phyloP scores from a whole-genome alignment of 768 basidiomycete species.

The Tylopilus cervinicoccineus region DNA sequence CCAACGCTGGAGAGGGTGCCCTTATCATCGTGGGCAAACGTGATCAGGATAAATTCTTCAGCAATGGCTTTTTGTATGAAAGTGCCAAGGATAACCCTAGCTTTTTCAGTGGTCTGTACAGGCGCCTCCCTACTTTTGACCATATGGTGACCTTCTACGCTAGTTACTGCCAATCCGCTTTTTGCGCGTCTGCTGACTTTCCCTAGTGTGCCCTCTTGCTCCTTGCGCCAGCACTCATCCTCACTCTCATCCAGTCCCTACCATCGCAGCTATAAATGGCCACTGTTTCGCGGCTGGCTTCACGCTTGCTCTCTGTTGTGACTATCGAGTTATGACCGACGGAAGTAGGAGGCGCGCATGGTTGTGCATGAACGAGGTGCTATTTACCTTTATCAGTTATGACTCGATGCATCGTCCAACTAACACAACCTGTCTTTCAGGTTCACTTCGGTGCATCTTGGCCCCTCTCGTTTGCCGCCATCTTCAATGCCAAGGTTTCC shows the following conservation, averaged over 20 bases:
- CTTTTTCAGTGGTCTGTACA: slow-evolving; percentile 62
- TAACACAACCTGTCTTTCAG: slow-evolving; percentile 32
- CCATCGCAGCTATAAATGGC: slow-evolving; percentile 76
- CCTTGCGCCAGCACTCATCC: neutral
- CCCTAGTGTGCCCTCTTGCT: slow-evolving; percentile 52
- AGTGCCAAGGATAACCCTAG: slow-evolving; percentile 47
- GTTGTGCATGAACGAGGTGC: slow-evolving; percentile 91
- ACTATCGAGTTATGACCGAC: slow-evolving; percentile 87
- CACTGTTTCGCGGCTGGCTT: slow-evolving; percentile 86
- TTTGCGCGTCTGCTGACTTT: slow-evolving; percentile 66
- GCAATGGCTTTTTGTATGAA: slow-evolving; percentile 72
- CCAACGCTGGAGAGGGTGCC: slow-evolving; percentile 51
- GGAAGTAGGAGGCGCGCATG: slow-evolving; percentile 75
- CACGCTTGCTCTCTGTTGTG: slow-evolving; percentile 75
- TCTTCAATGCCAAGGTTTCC: slow-evolving; percentile 63
- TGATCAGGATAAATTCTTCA: slow-evolving; percentile 85
- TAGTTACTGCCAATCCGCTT: slow-evolving; percentile 74
- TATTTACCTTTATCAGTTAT: neutral
- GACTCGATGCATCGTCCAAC: neutral
- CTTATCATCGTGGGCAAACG: slow-evolving; percentile 73
- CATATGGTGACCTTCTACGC: slow-evolving; percentile 4
- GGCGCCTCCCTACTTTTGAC: neutral
- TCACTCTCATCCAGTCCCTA: slow-evolving; percentile 53
- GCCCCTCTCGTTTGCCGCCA: slow-evolving; percentile 65
- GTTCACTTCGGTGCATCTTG: slow-evolving; percentile 80